Conservation (phyloP, 129 eudicot genomes). For the Artemisia argyi region DNA sequence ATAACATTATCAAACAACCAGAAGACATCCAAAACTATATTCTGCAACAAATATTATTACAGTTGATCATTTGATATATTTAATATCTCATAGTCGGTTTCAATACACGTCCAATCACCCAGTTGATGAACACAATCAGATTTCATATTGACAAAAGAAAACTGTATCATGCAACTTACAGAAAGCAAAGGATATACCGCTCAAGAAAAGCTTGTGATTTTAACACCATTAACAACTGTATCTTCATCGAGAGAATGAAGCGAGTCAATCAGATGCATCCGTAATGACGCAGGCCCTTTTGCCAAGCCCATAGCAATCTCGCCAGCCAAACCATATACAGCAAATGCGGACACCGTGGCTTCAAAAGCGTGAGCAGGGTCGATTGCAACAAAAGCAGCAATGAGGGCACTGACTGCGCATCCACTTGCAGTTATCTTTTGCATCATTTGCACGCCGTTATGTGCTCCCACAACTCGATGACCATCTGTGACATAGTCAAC, state of each 20-base stretch:
- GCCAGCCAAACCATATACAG: conserved; percentile 72
- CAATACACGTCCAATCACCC: not conserved
- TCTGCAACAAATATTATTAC: not conserved
- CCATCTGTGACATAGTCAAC: conserved; percentile 90
- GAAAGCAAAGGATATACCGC: not conserved
- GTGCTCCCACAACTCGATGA: conserved; percentile 56
- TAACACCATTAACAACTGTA: conserved; percentile 42
- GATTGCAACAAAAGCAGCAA: conserved; percentile 84
- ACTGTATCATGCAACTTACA: conserved; percentile 2
- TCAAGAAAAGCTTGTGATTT: conserved; percentile 39
- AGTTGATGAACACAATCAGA: not conserved
- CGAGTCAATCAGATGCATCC: conserved; percentile 75
- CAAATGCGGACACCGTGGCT: conserved; percentile 75
- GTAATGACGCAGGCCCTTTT: conserved; percentile 80
- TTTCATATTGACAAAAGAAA: conserved; percentile 17
- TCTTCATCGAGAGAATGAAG: conserved; percentile 69
- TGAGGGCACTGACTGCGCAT: conserved; percentile 87
- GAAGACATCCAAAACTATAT: not conserved
- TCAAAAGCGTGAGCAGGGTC: conserved; percentile 66
- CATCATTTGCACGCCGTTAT: conserved; percentile 83
- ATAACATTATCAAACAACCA: not conserved
- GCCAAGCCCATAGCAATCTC: conserved; percentile 69
- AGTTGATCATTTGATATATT: not conserved
- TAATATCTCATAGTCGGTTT: not conserved
- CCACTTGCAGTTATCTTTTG: conserved; percentile 92